Evolutionary conservation across 2,329 filamentous ascomycete species (phyloP).

Genomic region (Colletotrichum sp.): DNA sequence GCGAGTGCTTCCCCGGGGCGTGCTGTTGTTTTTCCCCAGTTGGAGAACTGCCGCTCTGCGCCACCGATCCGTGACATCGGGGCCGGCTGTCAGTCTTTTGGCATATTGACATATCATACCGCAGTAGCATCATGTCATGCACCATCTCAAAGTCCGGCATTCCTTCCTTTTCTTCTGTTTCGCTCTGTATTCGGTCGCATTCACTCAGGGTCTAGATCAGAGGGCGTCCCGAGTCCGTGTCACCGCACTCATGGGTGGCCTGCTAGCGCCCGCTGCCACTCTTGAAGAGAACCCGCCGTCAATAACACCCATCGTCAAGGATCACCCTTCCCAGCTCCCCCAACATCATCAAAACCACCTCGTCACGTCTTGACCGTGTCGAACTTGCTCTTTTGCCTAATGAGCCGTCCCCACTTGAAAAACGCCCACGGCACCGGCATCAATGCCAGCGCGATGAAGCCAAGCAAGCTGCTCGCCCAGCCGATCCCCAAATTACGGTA

Average conservation of each 20-base stretch:
- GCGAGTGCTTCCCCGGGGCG: neutral
- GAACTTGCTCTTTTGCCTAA: conserved; percentile 45
- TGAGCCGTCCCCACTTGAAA: conserved; percentile 50
- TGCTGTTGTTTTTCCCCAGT: too few species aligned
- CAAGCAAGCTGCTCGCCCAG: conserved; percentile 53
- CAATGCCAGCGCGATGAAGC: conserved; percentile 50
- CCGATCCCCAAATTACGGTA: conserved; percentile 46
- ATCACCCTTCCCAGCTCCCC: neutral
- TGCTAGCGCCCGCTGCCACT: neutral
- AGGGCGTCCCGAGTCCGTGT: neutral
- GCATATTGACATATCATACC: neutral
- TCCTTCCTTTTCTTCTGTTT: neutral
- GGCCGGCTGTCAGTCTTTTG: neutral
- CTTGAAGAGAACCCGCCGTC: neutral
- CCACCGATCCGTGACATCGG: neutral
- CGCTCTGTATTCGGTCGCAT: neutral
- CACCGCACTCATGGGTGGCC: neutral
- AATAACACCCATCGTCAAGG: neutral
- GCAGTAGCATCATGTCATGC: rapidly evolving
- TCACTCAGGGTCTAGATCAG: rapidly evolving
- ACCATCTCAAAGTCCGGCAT: rapidly evolving
- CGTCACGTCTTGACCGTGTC: conserved; percentile 33
- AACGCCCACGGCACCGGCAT: conserved; percentile 59
- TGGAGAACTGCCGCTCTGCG: neutral
- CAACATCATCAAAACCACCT: conserved; percentile 23